These are phyloP conservation scores for Termitomyces sp. DNA, from an alignment of 768 basidiomycete genomes.

Conservation along the genomic window DNA sequence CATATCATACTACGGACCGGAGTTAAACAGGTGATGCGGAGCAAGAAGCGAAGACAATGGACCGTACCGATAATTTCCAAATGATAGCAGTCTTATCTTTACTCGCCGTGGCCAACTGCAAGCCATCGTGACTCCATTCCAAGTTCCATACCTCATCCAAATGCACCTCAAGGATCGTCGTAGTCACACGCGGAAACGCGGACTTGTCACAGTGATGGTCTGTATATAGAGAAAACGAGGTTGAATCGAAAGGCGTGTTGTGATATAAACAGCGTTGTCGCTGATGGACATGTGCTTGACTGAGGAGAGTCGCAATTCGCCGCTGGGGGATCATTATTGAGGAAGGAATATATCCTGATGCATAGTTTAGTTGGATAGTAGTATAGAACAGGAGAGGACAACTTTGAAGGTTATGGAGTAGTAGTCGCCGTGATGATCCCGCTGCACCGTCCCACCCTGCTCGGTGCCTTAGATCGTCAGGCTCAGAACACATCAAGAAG, in stretches of 20 bases:
- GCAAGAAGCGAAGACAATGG: constrained; percentile 1
- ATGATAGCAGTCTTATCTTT: constrained; percentile 86
- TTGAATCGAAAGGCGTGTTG: constrained; percentile 53
- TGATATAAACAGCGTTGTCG: constrained; percentile 82
- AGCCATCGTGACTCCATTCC: constrained; percentile 91
- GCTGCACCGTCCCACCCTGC: constrained; percentile 88
- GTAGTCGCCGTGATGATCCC: constrained; percentile 67
- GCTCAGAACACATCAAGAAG: constrained; percentile 87
- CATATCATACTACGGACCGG: constrained; percentile 7
- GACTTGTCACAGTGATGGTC: constrained; percentile 82
- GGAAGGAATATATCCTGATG: constrained; percentile 79
- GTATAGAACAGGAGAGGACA: constrained; percentile 14
- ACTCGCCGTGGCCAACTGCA: constrained; percentile 79
- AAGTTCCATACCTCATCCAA: constrained; percentile 94
- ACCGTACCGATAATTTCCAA: constrained; percentile 77
- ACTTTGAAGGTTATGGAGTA: constrained; percentile 85
- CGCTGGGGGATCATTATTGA: constrained; percentile 90
- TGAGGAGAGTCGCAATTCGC: constrained; percentile 77
- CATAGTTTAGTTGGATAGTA: constrained; percentile 5
- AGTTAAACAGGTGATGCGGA: neutral
- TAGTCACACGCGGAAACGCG: constrained; percentile 81
- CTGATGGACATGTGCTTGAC: constrained; percentile 82
- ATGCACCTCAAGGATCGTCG: constrained; percentile 81
- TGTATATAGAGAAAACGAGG: constrained; percentile 73
- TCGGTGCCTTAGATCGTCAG: constrained; percentile 74